Evolutionary conservation across 2,329 filamentous ascomycete species (phyloP).

Genomic region (Botrytis pseudocinerea): DNA sequence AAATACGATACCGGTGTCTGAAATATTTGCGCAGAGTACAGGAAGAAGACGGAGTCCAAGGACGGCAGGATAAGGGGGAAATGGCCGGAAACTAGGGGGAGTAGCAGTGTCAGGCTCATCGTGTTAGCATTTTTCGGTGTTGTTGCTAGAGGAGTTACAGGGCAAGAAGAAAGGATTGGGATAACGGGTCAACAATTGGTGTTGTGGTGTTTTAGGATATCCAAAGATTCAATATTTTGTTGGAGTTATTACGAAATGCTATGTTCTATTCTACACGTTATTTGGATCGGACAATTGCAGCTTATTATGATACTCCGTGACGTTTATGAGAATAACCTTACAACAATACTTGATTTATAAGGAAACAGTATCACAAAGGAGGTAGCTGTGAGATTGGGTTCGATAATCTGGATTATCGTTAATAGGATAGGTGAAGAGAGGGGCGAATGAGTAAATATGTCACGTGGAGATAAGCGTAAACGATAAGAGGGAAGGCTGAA

Average conservation of each 20-base stretch:
- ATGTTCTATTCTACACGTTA: neutral
- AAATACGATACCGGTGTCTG: conserved; percentile 38
- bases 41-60: conserved; percentile 40
- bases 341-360: neutral
- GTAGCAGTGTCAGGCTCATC: neutral
- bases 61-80: conserved; percentile 21
- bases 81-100: neutral
- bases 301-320: neutral
- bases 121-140: neutral
- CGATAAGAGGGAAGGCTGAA: conserved; percentile 18
- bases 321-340: neutral
- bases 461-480: neutral
- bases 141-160: neutral
- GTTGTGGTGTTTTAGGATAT: conserved; percentile 9
- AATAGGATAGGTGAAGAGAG: neutral
- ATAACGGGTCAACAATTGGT: conserved; percentile 1
- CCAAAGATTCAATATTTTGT: neutral
- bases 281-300: neutral
- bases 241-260: neutral
- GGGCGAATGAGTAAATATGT: fast-evolving
- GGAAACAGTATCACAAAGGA: neutral
- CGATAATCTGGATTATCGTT: neutral
- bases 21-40: conserved; percentile 32
- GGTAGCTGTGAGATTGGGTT: neutral
- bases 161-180: neutral